Percentiles rank a stretch among this genome's conserved stretches.
Conservation (phyloP, 2,329 filamentous ascomycete species). For the Neofusicoccum laricinum region DNA sequence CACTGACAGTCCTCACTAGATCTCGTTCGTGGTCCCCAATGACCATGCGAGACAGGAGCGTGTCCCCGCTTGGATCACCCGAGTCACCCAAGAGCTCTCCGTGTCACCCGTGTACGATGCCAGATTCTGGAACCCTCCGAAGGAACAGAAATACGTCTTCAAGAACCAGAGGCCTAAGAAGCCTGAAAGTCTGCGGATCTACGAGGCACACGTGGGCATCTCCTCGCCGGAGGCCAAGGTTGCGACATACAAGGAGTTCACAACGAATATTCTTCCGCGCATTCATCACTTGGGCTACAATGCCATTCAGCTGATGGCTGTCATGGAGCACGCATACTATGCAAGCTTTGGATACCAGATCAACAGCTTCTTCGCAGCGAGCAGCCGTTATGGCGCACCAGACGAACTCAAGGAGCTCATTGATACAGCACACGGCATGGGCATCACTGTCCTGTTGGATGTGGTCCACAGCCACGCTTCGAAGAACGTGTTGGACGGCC, state of each 20-base stretch:
- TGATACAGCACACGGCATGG: constrained; percentile 88
- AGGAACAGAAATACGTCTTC: constrained; percentile 73
- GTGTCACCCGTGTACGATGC: constrained; percentile 93
- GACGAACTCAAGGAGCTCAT: constrained; percentile 96
- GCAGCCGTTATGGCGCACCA: constrained; percentile 88
- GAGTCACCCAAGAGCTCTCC: constrained; percentile 87
- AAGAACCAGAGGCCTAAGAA: constrained; percentile 80
- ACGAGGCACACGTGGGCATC: constrained; percentile 98
- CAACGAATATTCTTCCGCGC: constrained; percentile 81
- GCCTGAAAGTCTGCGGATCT: constrained; percentile 83
- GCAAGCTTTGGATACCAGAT: constrained; percentile 98
- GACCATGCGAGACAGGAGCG: constrained; percentile 78
- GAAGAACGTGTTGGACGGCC: constrained; percentile 91
- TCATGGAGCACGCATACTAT: constrained; percentile 99
- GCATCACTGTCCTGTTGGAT: constrained; percentile 86
- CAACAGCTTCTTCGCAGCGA: constrained; percentile 98
- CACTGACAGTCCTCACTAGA: constrained; percentile 48
- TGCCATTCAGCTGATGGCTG: constrained; percentile 95
- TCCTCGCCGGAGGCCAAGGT: constrained; percentile 87
- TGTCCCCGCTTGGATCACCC: constrained; percentile 93
- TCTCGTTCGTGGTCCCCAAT: constrained; percentile 75
- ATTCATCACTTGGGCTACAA: constrained; percentile 94
- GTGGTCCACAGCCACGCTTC: constrained; percentile 97
- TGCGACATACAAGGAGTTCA: constrained; percentile 97
- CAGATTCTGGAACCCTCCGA: constrained; percentile 92